Conservation (phyloP, 2,329 filamentous ascomycete species). For the Dactylellina drechsleri region DNA sequence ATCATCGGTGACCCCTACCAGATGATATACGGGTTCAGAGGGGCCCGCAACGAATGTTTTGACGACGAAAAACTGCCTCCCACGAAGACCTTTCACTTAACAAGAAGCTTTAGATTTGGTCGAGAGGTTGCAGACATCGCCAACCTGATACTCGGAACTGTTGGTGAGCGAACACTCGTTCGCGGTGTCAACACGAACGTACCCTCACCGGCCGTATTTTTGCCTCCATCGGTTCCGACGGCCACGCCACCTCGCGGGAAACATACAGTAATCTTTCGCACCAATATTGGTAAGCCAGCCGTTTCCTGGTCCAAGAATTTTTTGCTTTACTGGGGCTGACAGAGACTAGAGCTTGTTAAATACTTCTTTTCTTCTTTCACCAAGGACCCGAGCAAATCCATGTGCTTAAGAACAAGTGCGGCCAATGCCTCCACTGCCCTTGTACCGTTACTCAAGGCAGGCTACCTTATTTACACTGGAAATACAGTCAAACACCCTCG, state of each 20-base stretch:
- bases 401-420: slow-evolving; percentile 39
- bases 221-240: slow-evolving; percentile 7
- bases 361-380: slow-evolving; percentile 47
- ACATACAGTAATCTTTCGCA: slow-evolving; percentile 34
- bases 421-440: slow-evolving; percentile 36
- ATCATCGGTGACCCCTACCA: slow-evolving; percentile 58
- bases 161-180: slow-evolving; percentile 51
- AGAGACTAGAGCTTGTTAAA: slow-evolving; percentile 24
- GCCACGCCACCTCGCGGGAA: not conserved
- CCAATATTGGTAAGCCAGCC: slow-evolving; percentile 24
- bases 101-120: slow-evolving; percentile 57
- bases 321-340: not conserved
- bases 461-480: slow-evolving; percentile 43
- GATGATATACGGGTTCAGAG: slow-evolving; percentile 57
- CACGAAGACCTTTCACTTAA: slow-evolving; percentile 50
- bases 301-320: not conserved
- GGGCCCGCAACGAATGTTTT: slow-evolving; percentile 56
- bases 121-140: slow-evolving; percentile 53
- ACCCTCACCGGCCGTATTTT: slow-evolving; percentile 38
- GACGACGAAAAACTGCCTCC: slow-evolving; percentile 54
- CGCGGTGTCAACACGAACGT: slow-evolving; percentile 33
- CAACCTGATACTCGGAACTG: slow-evolving; percentile 49
- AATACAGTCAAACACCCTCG: slow-evolving; percentile 34
- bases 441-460: slow-evolving; percentile 34
- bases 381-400: slow-evolving; percentile 11